Evolutionary conservation across 2,329 filamentous ascomycete species (phyloP), one percentile per base, ranked within the genome.

Genomic region (Coniochaeta sp.): DNA sequence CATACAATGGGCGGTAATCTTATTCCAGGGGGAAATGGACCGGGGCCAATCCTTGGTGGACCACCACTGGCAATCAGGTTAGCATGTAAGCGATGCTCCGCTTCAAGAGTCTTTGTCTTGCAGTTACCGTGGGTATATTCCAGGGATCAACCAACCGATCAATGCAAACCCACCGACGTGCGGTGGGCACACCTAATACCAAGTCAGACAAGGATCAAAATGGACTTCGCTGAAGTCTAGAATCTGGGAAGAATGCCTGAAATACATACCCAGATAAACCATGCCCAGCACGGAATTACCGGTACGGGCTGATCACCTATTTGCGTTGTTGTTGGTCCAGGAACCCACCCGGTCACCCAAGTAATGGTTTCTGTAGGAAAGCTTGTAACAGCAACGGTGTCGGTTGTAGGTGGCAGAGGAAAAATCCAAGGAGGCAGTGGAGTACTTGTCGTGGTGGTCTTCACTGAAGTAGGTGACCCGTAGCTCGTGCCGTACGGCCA

Each of bases 221-320:
- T 31, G 9, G 28, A 31, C 9, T 31, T 31, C n/a, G 28, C 5
- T 31, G 28, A 6, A 38, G 11, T 12, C 4, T 38, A 12, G 16
- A n/a, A n/a, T n/a, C n/a, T 12, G 6, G 34, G 16, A 12, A 38
- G 9, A 12, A 6, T 12, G 34, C 7, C 16, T 12, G 16, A 38
- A 12, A 17, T 38, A 36, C 52, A 3, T 56, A 56, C 52, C 52
- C 52, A 56, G 14, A 56, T 56, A 19, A 61, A 61, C 60, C 60
- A 61, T 4, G 34, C 58, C 60, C 60, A 61, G 58, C 60, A 61
- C n/a, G 60, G 58, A 44, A 61, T 61, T 11, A 61, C 52, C 33
- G 60, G 58, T 3, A 59, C 38, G 12, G 60, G 60, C 8, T 54
- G 12, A 6, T 40, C 58, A 31, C 58, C 22, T 7, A 57, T 55